These are phyloP conservation scores for Histomonas meleagridis DNA, from an alignment of 208 protist species.

Conservation along the genomic window DNA sequence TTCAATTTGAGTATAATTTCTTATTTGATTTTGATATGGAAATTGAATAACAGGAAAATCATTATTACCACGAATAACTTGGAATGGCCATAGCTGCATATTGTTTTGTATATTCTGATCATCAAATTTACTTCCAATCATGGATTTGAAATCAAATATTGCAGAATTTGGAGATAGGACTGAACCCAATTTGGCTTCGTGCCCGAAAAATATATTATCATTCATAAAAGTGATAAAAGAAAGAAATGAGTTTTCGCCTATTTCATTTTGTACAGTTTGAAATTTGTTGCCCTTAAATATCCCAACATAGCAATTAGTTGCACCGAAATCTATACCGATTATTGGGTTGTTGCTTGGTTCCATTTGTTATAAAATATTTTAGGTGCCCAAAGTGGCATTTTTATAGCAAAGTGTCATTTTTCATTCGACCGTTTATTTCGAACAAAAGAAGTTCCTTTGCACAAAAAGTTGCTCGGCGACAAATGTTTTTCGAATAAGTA, in stretches of 20 bases:
- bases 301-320: constrained; percentile 67
- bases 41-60: constrained; percentile 64
- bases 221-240: constrained; percentile 77
- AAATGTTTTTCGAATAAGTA: too few species aligned
- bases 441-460: too few species aligned
- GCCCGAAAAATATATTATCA: constrained; percentile 65
- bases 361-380: too few species aligned
- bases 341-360: too few species aligned
- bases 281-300: constrained; percentile 60
- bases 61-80: constrained; percentile 57
- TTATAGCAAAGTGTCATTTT: too few species aligned
- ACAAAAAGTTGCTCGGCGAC: too few species aligned
- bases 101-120: constrained; percentile 73
- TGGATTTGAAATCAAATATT: constrained; percentile 67
- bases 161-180: constrained; percentile 70
- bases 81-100: constrained; percentile 87
- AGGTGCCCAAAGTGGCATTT: too few species aligned
- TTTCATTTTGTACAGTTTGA: constrained; percentile 66
- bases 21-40: constrained; percentile 48
- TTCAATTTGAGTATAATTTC: constrained; percentile 46
- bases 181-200: constrained; percentile 72
- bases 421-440: too few species aligned
- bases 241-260: constrained; percentile 63
- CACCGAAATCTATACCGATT: constrained; percentile 65
- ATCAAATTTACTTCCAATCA: constrained; percentile 84